These are phyloP conservation scores for Rubia occidens DNA, from an alignment of 305 asterid species.

Conservation along the genomic window DNA sequence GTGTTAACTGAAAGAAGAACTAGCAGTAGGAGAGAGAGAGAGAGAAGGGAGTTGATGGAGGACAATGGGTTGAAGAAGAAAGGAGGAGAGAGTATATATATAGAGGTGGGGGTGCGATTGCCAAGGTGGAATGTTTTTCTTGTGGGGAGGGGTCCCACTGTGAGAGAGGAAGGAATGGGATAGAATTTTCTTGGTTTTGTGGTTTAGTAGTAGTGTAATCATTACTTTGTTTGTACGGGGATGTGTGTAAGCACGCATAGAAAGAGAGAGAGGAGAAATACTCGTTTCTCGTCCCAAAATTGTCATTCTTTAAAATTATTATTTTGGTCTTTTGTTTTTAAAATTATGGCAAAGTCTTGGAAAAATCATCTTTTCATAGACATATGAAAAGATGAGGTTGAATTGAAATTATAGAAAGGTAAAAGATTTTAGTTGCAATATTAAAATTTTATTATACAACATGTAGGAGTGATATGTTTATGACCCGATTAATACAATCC, in stretches of 20 bases:
- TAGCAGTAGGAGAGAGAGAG: not conserved
- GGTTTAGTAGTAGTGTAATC: slow-evolving; percentile 22
- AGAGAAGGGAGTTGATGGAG: not conserved
- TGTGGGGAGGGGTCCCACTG: not conserved
- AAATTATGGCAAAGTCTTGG: too few species aligned
- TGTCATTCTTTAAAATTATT: too few species aligned
- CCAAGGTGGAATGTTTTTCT: slow-evolving; percentile 5
- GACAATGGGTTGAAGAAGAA: not conserved
- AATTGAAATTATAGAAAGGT: too few species aligned
- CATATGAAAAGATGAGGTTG: too few species aligned
- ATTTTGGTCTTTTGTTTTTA: too few species aligned
- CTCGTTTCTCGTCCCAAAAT: too few species aligned
- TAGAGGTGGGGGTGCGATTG: slow-evolving; percentile 8
- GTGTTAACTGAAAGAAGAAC: not conserved
- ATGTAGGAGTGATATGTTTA: too few species aligned
- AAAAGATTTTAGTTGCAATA: too few species aligned
- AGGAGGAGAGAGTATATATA: slow-evolving; percentile 13
- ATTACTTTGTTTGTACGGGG: slow-evolving; percentile 41
- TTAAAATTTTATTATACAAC: too few species aligned
- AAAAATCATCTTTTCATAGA: too few species aligned
- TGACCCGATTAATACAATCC: too few species aligned
- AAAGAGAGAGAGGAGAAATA: slow-evolving; percentile 12
- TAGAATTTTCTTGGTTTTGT: slow-evolving; percentile 7
- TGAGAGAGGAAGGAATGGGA: not conserved
- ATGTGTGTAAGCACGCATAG: slow-evolving; percentile 32